Evolutionary conservation across 257 asterid genomes (phyloP).

Genomic region (Ilex aquifolium): DNA sequence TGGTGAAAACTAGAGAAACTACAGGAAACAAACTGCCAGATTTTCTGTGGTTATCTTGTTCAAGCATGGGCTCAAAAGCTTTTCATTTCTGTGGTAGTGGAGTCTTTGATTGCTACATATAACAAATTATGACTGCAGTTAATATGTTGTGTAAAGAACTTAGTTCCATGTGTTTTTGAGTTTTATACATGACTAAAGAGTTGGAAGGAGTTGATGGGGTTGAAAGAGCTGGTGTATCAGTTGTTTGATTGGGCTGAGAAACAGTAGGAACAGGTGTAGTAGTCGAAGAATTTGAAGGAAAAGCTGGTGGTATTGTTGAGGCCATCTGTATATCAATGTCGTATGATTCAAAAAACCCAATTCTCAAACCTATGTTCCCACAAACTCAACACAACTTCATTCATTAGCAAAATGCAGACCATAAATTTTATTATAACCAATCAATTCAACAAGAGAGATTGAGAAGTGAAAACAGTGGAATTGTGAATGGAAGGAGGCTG

Average conservation of each 20-base stretch:
- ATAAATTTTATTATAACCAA: constrained; percentile 4
- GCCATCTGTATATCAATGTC: constrained; percentile 21
- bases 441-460: no score
- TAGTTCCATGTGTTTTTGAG: no score
- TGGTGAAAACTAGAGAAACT: no score
- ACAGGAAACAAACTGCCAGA: no score
- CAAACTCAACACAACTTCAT: not conserved
- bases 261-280: constrained; percentile 14
- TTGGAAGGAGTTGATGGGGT: constrained; percentile 10
- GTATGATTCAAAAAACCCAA: constrained; percentile 5
- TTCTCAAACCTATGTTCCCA: constrained; percentile 7
- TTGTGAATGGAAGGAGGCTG: no score
- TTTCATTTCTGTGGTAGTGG: no score
- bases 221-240: constrained; percentile 32
- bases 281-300: constrained; percentile 25
- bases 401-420: not conserved
- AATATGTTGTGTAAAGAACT: no score
- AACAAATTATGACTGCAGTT: no score
- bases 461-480: no score
- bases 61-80: no score
- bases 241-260: constrained; percentile 8
- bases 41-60: no score
- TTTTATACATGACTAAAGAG: constrained; percentile 1
- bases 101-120: no score
- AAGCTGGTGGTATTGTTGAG: constrained; percentile 16